Evolutionary conservation across 2,329 filamentous ascomycete genomes (phyloP), one percentile per base, ranked within the genome.

Genomic region (Coccinonectria pachysandricola): DNA sequence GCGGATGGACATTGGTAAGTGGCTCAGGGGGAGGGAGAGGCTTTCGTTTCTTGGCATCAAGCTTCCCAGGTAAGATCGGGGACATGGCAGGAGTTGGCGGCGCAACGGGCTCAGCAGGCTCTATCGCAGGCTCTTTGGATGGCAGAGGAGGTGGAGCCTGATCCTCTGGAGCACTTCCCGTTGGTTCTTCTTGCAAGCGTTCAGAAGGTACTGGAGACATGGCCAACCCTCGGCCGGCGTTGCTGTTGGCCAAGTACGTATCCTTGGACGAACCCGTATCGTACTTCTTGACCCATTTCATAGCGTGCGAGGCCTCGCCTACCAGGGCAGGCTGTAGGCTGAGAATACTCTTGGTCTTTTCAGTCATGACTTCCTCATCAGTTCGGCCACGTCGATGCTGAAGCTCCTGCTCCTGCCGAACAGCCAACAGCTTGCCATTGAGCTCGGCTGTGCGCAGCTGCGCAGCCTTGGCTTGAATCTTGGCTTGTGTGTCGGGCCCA

Each of bases 261-360:
- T 84, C 76, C 28, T 86, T 77, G 36, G 93, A 79, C 6, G 79
- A 67, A 45, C 91, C 78, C 57, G 91, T 92, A 57, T 96, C 91
- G 50, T 95, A 96, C 45, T 86, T 86, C 54, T 69, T 88, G 16
- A 88, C 85, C 91, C 91, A 98, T 54, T 94, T 93, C 77, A 98
- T 79, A 1, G 91, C 91, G 13, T 86, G 82, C 7, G 82, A 91
- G 11, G 87, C 88, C 52, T 94, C 91, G 27, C 68, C 85, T 46
- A 87, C 67, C 35, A 96, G 79, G 27, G 76, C 71, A 2, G 86
- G 81, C 49, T 94, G 87, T 23, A 96, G 62, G 3, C 86, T 94
- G 47, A 95, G 69, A 30, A 93, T 72, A 40, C 91, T 98, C 53
- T 78, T 87, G 3, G 86, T 95, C 67, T 92, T 94, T 30, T 60